phyloP scores from a whole-genome alignment of 257 asterid species.

The Ballota nigra region DNA sequence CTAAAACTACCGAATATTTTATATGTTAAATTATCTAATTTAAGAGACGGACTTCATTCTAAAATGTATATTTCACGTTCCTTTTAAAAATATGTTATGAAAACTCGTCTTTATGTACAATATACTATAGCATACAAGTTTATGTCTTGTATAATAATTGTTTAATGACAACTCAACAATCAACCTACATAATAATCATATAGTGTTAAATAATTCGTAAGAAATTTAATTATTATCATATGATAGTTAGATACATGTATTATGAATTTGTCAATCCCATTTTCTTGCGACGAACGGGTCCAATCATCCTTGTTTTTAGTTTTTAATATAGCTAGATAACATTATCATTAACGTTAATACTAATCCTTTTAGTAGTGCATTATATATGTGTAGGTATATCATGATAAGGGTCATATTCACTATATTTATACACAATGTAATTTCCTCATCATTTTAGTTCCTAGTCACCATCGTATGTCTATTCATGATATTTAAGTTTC shows the following conservation, averaged over 20 bases:
- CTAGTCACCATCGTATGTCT: slow-evolving; percentile 23
- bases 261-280: not conserved
- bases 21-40: no score
- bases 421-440: slow-evolving; percentile 14
- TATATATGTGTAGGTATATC: not conserved
- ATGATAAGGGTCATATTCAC: slow-evolving; percentile 10
- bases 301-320: not conserved
- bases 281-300: not conserved
- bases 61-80: no score
- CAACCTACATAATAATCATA: not conserved
- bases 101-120: no score
- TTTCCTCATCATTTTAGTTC: slow-evolving; percentile 5
- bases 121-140: no score
- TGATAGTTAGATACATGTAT: not conserved
- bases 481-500: slow-evolving; percentile 1
- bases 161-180: not conserved
- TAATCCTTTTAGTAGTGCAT: not conserved
- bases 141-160: no score
- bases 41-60: no score
- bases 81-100: no score
- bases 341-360: slow-evolving; percentile 1
- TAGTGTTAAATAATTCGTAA: not conserved
- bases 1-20: no score
- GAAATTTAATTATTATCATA: no score
- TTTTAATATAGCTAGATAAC: not conserved